These are phyloP conservation scores for Solanum appendiculatum DNA, from an alignment of 257 asterid species.

Conservation along the genomic window DNA sequence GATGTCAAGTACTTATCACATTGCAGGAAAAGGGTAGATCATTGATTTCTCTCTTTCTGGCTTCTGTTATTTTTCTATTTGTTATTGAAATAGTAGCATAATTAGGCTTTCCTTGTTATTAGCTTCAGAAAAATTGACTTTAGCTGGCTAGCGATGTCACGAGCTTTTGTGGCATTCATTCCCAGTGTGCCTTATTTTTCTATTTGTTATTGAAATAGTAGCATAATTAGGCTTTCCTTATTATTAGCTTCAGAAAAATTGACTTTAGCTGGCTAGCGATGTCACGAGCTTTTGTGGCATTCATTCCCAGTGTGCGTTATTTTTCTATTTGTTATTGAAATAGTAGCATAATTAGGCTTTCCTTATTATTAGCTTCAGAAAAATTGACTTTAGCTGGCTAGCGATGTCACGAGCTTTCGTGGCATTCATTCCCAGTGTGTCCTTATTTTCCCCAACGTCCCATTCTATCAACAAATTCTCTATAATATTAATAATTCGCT, in stretches of 20 bases:
- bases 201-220: neutral
- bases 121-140: neutral
- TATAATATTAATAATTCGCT: neutral
- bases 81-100: neutral
- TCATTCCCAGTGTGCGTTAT: neutral
- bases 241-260: neutral
- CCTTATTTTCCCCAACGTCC: neutral
- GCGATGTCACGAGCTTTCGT: neutral
- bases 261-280: neutral
- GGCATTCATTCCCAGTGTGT: neutral
- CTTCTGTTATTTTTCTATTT: neutral
- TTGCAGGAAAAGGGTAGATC: slow-evolving; percentile 65
- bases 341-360: neutral
- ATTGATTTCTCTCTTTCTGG: neutral
- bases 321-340: neutral
- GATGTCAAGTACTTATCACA: slow-evolving; percentile 57
- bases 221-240: neutral
- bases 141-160: neutral
- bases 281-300: neutral
- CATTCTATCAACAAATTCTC: neutral
- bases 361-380: neutral
- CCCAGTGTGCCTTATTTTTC: neutral
- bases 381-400: neutral
- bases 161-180: neutral
- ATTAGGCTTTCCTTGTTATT: neutral